These are phyloP conservation scores for Fusarium sp. DNA, from an alignment of 2,329 filamentous ascomycete genomes.

Conservation along the genomic window DNA sequence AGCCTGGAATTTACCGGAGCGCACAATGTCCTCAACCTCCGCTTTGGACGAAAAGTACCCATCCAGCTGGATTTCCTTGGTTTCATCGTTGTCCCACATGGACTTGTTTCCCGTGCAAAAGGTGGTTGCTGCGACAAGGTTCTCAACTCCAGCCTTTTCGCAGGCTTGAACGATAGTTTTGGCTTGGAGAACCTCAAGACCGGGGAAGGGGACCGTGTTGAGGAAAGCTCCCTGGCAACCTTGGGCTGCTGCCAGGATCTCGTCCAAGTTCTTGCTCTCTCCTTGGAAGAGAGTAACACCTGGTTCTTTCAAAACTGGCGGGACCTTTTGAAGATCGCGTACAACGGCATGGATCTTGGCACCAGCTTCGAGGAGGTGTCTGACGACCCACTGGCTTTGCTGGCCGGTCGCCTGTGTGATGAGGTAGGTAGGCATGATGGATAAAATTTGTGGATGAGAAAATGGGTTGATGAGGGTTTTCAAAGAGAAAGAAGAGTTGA, in stretches of 20 bases:
- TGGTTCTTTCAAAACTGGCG: slow-evolving; percentile 36
- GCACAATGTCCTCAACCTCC: slow-evolving; percentile 47
- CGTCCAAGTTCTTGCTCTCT: slow-evolving; percentile 47
- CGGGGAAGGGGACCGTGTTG: slow-evolving; percentile 40
- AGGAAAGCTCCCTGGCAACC: slow-evolving; percentile 48
- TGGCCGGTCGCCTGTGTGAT: slow-evolving; percentile 49
- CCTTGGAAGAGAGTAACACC: slow-evolving; percentile 50
- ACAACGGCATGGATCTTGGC: slow-evolving; percentile 51
- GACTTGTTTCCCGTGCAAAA: slow-evolving; percentile 30
- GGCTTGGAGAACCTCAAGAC: slow-evolving; percentile 45
- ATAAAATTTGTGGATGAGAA: not conserved
- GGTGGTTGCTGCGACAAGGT: slow-evolving; percentile 43
- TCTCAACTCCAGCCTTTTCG: slow-evolving; percentile 45
- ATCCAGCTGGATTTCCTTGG: slow-evolving; percentile 22
- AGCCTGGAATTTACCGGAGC: slow-evolving; percentile 37
- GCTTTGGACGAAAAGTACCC: slow-evolving; percentile 52
- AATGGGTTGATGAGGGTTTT: not conserved
- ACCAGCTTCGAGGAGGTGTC: slow-evolving; percentile 48
- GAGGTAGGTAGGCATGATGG: slow-evolving; percentile 46
- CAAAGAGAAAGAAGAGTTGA: not conserved
- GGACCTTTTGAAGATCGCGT: slow-evolving; percentile 46
- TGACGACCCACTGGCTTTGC: slow-evolving; percentile 45
- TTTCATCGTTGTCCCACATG: slow-evolving; percentile 39
- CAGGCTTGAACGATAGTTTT: slow-evolving; percentile 44
- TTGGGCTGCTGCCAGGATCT: slow-evolving; percentile 44